These are phyloP conservation scores for Tuber indicum DNA, from an alignment of 495 filamentous ascomycete species.

Conservation along the genomic window DNA sequence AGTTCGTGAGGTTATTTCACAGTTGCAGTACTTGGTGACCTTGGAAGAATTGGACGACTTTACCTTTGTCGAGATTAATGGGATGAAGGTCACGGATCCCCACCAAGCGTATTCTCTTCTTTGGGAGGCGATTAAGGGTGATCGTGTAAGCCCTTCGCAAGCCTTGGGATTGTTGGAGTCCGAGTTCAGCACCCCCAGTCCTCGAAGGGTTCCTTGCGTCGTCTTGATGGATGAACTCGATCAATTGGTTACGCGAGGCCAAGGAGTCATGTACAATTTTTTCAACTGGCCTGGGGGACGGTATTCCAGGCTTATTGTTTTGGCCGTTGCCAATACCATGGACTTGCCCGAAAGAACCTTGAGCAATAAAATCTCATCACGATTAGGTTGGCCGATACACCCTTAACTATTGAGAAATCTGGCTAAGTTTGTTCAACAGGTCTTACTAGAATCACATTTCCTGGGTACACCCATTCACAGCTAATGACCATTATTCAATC, in stretches of 20 bases:
- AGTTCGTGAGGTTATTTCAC: conserved; percentile 86
- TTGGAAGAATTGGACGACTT: conserved; percentile 97
- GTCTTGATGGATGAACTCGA: conserved; percentile 99
- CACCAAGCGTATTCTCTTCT: conserved; percentile 92
- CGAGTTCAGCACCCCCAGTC: conserved; percentile 85
- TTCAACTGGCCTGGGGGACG: conserved; percentile 98
- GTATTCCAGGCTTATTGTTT: conserved; percentile 85
- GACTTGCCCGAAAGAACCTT: conserved; percentile 94
- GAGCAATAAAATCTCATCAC: conserved; percentile 94
- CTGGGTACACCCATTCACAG: conserved; percentile 93
- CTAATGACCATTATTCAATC: conserved; percentile 96
- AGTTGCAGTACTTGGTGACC: conserved; percentile 74
- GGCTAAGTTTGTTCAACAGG: conserved; percentile 42
- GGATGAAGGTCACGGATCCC: conserved; percentile 98
- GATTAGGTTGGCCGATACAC: conserved; percentile 53
- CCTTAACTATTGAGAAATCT: neutral
- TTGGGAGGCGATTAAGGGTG: conserved; percentile 92
- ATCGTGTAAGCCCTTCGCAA: conserved; percentile 85
- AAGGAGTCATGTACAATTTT: conserved; percentile 99
- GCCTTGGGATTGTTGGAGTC: conserved; percentile 82
- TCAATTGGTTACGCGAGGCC: conserved; percentile 93
- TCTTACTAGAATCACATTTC: conserved; percentile 87
- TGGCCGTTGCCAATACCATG: conserved; percentile 99
- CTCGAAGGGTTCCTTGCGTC: conserved; percentile 87
- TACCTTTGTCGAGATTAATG: conserved; percentile 98